These are phyloP conservation scores for Phytophthora brassicae DNA, from an alignment of 352 stramenopile species.

Conservation along the genomic window DNA sequence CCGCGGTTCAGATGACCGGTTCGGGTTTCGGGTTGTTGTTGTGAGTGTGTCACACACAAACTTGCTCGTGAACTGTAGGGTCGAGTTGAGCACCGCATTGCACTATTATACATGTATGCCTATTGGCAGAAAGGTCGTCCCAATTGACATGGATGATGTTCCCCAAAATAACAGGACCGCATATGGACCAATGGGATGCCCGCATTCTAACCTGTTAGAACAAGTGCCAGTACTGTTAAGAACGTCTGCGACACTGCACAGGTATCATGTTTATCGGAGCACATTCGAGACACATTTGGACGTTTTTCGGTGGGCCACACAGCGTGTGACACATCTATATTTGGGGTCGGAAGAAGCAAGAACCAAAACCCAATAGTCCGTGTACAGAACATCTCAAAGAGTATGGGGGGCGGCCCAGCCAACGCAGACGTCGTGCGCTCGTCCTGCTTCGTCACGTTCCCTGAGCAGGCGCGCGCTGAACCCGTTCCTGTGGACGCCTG, in stretches of 20 bases:
- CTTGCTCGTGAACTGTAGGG: conserved; percentile 17
- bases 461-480: conserved; percentile 62
- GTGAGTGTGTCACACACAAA: conserved; percentile 1
- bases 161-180: too few species aligned
- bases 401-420: conserved; percentile 70
- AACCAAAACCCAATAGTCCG: conserved; percentile 13
- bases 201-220: too few species aligned
- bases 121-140: too few species aligned
- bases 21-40: background rate
- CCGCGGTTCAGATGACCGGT: conserved; percentile 26
- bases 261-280: too few species aligned
- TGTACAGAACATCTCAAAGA: background rate
- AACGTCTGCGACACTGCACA: too few species aligned
- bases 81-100: too few species aligned
- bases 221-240: too few species aligned
- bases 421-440: conserved; percentile 77
- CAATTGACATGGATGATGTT: too few species aligned
- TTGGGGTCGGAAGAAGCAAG: conserved; percentile 27
- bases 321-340: conserved; percentile 4
- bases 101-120: too few species aligned
- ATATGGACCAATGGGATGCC: too few species aligned
- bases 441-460: conserved; percentile 84
- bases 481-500: conserved; percentile 82
- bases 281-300: too few species aligned
- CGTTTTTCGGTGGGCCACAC: too few species aligned